These are phyloP conservation scores for Verticillium klebahnii DNA, from an alignment of 2,329 filamentous ascomycete species.

Conservation along the genomic window DNA sequence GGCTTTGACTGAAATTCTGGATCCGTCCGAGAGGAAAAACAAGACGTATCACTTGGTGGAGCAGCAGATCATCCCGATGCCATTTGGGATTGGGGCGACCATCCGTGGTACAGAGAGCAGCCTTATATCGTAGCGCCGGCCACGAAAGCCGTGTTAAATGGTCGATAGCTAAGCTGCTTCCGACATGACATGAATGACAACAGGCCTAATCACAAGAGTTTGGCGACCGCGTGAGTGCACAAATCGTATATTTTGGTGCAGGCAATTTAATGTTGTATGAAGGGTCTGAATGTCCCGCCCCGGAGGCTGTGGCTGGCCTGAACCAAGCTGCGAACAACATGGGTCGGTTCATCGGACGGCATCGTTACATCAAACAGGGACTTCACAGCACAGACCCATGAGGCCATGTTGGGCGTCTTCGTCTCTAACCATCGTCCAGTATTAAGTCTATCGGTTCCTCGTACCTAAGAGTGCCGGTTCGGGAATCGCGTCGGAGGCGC, in stretches of 20 bases:
- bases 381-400: not conserved
- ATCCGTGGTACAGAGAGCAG: too few relatives aligned
- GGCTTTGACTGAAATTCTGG: not conserved
- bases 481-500: conserved; percentile 8
- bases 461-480: conserved; percentile 26
- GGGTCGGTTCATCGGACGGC: not conserved
- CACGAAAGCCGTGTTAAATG: too few relatives aligned
- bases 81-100: too few relatives aligned
- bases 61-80: too few relatives aligned
- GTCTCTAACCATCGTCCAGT: conserved; percentile 18
- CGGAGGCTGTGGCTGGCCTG: not conserved
- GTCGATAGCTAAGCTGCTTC: too few relatives aligned
- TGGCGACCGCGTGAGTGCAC: not conserved
- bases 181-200: not conserved
- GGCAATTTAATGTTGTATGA: not conserved
- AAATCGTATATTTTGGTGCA: not conserved
- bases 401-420: conserved; percentile 13
- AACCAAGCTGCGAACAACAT: not conserved
- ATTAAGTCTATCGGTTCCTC: conserved; percentile 40
- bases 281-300: not conserved
- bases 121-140: too few relatives aligned
- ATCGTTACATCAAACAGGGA: not conserved
- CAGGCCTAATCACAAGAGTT: not conserved
- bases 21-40: too few relatives aligned
- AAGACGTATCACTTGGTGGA: too few relatives aligned